Evolutionary conservation across 2,329 filamentous ascomycete species (phyloP).

Genomic region (Claviceps africana): DNA sequence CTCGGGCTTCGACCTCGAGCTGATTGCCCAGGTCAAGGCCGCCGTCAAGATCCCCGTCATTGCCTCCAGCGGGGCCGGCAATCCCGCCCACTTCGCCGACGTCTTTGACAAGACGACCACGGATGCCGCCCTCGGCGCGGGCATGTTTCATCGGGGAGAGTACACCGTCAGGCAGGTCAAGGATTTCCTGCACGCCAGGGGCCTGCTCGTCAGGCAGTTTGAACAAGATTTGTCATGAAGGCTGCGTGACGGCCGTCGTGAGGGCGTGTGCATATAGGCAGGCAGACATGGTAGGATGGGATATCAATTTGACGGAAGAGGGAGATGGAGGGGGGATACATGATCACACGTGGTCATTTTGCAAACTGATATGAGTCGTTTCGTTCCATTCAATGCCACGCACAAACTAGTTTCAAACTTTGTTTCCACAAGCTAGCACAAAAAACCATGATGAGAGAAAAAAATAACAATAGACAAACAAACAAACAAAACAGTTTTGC

Average conservation of each 20-base stretch:
- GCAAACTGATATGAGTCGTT: too few relatives aligned
- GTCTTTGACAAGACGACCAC: conserved; percentile 77
- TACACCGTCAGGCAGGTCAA: conserved; percentile 94
- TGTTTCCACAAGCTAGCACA: too few relatives aligned
- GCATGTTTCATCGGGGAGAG: conserved; percentile 94
- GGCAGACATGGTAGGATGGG: not conserved
- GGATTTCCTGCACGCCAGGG: conserved; percentile 56
- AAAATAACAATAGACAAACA: too few relatives aligned
- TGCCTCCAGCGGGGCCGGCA: conserved; percentile 82
- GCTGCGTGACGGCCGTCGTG: not conserved
- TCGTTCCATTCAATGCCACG: too few relatives aligned
- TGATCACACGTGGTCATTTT: too few relatives aligned
- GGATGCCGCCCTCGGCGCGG: conserved; percentile 86
- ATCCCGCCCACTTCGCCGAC: conserved; percentile 75
- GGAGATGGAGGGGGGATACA: too few relatives aligned
- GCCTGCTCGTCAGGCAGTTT: conserved; percentile 65
- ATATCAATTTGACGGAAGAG: too few relatives aligned
- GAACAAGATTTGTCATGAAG: conserved; percentile 40
- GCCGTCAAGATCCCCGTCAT: conserved; percentile 86
- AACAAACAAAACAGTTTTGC: not conserved
- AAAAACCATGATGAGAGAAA: too few relatives aligned
- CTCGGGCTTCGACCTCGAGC: conserved; percentile 83
- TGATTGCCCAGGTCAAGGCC: conserved; percentile 78
- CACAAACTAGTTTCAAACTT: too few relatives aligned
- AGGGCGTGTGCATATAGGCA: not conserved